Evolutionary conservation across 2,329 filamentous ascomycete genomes (phyloP), one percentile per base, ranked within the genome.

Genomic region (Reticulascus tulasneorum): DNA sequence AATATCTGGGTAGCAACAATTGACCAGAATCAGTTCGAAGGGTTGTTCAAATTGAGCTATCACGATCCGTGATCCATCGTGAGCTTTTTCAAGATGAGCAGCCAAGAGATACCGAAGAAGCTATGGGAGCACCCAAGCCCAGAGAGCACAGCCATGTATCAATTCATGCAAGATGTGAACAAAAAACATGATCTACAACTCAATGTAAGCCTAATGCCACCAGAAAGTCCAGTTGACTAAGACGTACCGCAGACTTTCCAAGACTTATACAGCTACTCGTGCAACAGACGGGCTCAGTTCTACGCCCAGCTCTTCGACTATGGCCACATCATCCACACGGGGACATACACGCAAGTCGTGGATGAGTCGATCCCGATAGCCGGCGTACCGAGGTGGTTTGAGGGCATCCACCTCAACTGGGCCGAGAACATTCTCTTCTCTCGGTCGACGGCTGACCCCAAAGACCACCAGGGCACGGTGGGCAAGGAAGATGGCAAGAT

Each of bases 391-490:
- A 63, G 68, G 25, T 94, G 87, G 87, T 94, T 93, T 56, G 64
- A 77, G 2, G 87, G 87, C 20, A 71, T 89, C 2, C 62, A 67
- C 6, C 58, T 93, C 48, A 94, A 89, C 52, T 91, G 82, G 54
- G 82, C 86, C 6, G 86, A 94, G 62, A 94, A 93, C 53, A 60
- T 88, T 18, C 75, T 94, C 18, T 90, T 77, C 63, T 73, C 73
- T 2, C 63, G 65, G 11, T 55, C 56, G 4, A 53, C 60, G 3
- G 51, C 60, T 0, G 55, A 62, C n/a, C 52, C 68, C 9, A 56
- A 64, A 0, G 69, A 64, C 3, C 52, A 66, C 17, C 64, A 68
- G 5, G 68, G 69, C 7, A 84, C 66, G 1, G 47, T 55, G 5
- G 66, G 77, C 42, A 93, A 93, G 56, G 84, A 86, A 47, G 84